Base-by-base conservation (phyloP, 2,329 filamentous ascomycete genomes). In the Cladophialophora chaetospira region DNA sequence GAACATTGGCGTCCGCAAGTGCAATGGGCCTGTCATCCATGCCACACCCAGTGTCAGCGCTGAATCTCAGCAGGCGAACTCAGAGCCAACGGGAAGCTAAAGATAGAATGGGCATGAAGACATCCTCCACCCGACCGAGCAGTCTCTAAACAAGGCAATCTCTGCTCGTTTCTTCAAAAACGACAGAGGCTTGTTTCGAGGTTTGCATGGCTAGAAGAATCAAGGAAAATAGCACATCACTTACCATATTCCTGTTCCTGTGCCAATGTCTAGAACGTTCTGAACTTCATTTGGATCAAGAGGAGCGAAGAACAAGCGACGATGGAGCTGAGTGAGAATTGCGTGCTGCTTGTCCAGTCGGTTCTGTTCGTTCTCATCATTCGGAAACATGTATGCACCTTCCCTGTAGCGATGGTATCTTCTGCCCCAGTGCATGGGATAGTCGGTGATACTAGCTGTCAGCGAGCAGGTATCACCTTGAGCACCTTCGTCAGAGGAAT, bases 241-340 rank as follows among this genome's bases (percentile, higher is more conserved):
- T 40, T 44, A 44, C 86, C 86, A 88, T 69, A 83, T 83, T 2
- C 84, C 84, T 0, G 82, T 84, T 13, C 85, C 85, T 5, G 81
- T 84, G 45, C 82, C 82, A 8, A 85, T 72, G 63, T 85, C 82
- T 8, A 85, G 72, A 11, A 85, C 78, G 21, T 73, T 73, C 55
- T 76, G 67, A n/a, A 58, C 45, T 21, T 63, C 58, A 62, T 63
- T 47, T 3, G 75, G 73, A n/a, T 73, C 65, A 2, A 82, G 65
- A 11, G 79, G 79, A 5, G 78, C 74, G 43, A 76, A 71, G 67
- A 75, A 77, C 33, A 83, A 67, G 35, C 68, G 69, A 31, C 74
- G 75, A 35, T 74, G 69, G 35, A 79, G 73, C 38, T 79, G 56
- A 45, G 76, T 77, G 67, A 79, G 77, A 64, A 84, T 75, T 63